Conservation (phyloP, 1,139 yeast species). For the Hyphopichia burtonii region DNA sequence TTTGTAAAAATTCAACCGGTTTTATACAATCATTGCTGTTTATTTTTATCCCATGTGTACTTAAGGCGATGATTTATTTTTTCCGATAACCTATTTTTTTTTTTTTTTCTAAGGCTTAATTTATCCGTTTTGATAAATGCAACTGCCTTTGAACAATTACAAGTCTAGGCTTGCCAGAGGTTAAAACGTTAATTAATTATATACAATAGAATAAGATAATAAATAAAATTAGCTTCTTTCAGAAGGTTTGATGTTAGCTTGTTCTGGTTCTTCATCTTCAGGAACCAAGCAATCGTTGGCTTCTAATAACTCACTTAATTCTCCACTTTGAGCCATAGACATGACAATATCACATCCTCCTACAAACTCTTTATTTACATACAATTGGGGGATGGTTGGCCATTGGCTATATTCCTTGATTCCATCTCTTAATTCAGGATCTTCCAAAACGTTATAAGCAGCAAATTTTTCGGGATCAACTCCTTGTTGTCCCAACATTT, state of each 20-base stretch:
- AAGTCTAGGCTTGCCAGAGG: no score
- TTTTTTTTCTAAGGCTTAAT: no score
- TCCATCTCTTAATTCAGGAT: slow-evolving; percentile 86
- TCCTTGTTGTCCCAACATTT: slow-evolving; percentile 92
- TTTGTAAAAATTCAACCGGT: no score
- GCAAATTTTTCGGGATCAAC: slow-evolving; percentile 96
- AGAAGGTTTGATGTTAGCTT: slow-evolving; percentile 41
- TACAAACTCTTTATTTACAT: slow-evolving; percentile 76
- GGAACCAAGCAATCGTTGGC: slow-evolving; percentile 77
- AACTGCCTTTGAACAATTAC: no score
- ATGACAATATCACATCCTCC: slow-evolving; percentile 98
- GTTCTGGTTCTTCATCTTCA: slow-evolving; percentile 49
- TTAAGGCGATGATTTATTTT: no score
- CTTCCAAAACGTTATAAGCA: slow-evolving; percentile 95
- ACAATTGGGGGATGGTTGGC: slow-evolving; percentile 87
- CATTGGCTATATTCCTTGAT: slow-evolving; percentile 93
- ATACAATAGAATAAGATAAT: not conserved
- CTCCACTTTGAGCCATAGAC: slow-evolving; percentile 91
- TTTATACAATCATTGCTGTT: no score
- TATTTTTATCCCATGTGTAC: no score
- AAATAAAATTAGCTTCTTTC: slow-evolving; percentile 16
- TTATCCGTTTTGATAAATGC: no score
- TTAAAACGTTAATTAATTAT: not conserved
- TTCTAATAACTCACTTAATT: slow-evolving; percentile 75
- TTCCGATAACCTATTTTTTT: no score